Evolutionary conservation across 108 stramenopile genomes (phyloP).

Genomic region (Cyclostephanos invisitatus): DNA sequence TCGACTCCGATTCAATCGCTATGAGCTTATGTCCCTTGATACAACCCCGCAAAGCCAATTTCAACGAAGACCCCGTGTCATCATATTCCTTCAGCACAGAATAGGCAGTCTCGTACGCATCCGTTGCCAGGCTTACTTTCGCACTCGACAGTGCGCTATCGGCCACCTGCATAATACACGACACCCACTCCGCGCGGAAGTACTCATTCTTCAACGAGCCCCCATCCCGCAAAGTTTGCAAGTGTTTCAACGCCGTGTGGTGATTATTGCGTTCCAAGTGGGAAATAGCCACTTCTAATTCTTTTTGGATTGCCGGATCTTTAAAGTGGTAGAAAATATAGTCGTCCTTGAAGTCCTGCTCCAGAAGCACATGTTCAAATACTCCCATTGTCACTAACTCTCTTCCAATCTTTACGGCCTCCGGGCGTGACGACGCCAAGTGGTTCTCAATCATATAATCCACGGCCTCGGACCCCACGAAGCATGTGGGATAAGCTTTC

Average conservation of each 20-base stretch:
- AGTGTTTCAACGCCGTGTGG: conserved; percentile 42
- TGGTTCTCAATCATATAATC: neutral
- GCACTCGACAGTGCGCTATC: conserved; percentile 22
- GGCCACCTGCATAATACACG: conserved; percentile 30
- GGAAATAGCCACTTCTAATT: conserved; percentile 25
- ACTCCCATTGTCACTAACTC: neutral
- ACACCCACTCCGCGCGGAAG: conserved; percentile 29
- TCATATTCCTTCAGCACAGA: conserved; percentile 18
- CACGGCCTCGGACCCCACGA: neutral
- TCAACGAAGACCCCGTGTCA: neutral
- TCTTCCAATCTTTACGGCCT: neutral
- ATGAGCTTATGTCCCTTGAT: conserved; percentile 41
- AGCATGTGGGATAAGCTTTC: neutral
- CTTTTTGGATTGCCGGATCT: neutral
- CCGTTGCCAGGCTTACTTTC: conserved; percentile 36
- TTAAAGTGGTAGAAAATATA: neutral
- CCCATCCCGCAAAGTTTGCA: conserved; percentile 12
- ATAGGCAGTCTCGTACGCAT: conserved; percentile 36
- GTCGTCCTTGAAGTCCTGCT: neutral
- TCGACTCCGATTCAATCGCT: conserved; percentile 23
- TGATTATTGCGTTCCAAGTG: conserved; percentile 43
- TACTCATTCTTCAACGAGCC: conserved; percentile 7
- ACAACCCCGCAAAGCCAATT: conserved; percentile 24
- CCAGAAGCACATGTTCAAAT: neutral
- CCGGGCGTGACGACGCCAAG: neutral